Conservation (phyloP, 305 asterid species). For the Solanum hybrid region DNA sequence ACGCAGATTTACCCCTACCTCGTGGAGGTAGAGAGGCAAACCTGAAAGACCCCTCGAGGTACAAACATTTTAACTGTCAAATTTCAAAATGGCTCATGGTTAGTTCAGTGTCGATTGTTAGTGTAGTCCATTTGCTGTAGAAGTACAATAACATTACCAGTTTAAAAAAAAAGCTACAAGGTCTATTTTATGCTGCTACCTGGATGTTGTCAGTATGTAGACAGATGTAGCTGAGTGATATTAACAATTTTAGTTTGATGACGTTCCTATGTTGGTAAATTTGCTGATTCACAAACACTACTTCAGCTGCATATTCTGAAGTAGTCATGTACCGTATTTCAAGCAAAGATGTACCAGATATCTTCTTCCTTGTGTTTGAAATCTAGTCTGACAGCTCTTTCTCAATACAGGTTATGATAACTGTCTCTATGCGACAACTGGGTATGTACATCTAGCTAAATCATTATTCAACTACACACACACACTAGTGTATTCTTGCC, state of each 20-base stretch:
- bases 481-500: neutral
- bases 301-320: neutral
- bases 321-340: constrained; percentile 2
- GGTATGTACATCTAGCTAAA: constrained; percentile 35
- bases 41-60: neutral
- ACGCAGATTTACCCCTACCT: neutral
- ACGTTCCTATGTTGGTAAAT: neutral
- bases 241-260: neutral
- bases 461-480: neutral
- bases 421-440: constrained; percentile 59
- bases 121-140: neutral
- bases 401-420: constrained; percentile 71
- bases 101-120: neutral
- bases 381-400: neutral
- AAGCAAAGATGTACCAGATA: neutral
- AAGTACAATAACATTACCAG: neutral
- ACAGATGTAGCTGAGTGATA: neutral
- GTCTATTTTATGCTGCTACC: neutral
- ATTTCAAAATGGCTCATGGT: neutral
- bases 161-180: neutral
- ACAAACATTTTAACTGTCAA: neutral
- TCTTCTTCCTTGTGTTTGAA: neutral
- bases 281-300: neutral
- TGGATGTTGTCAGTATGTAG: neutral
- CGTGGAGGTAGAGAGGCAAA: neutral